phyloP scores from a whole-genome alignment of 2,329 filamentous ascomycete species.

The Proliferodiscus dingleyae region DNA sequence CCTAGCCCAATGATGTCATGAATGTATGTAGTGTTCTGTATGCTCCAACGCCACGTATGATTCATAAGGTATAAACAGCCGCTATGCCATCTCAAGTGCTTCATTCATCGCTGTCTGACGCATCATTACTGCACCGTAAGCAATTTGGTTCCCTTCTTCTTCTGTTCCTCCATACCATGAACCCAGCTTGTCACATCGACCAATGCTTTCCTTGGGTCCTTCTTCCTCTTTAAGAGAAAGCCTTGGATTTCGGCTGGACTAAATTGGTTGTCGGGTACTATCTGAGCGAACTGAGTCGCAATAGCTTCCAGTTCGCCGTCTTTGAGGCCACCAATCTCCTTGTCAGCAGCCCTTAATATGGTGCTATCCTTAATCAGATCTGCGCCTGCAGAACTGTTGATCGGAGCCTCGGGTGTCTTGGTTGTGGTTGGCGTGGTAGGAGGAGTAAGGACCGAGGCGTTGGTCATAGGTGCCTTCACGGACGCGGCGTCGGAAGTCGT shows the following conservation, averaged over 20 bases:
- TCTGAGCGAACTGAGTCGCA: conserved; percentile 41
- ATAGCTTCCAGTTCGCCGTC: conserved; percentile 35
- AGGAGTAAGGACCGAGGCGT: conserved; percentile 9
- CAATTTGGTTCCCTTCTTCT: neutral
- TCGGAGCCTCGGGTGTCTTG: neutral
- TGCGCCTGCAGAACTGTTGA: neutral
- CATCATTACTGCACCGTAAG: neutral
- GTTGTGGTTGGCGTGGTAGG: conserved; percentile 14
- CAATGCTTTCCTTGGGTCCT: conserved; percentile 50
- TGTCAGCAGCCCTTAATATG: neutral
- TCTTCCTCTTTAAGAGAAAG: conserved; percentile 59
- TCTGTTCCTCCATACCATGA: conserved; percentile 37
- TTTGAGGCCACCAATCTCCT: conserved; percentile 19
- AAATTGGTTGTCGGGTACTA: conserved; percentile 49
- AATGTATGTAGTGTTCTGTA: no score
- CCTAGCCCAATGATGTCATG: no score
- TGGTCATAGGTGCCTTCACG: neutral
- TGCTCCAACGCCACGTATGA: no score
- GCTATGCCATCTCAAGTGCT: no score
- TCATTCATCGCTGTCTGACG: no score
- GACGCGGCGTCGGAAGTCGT: neutral
- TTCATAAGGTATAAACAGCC: no score
- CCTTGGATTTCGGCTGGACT: conserved; percentile 61
- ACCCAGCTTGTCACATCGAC: conserved; percentile 51
- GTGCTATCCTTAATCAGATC: neutral